These are phyloP conservation scores for Ceratocystis smalleyi DNA, from an alignment of 2,329 filamentous ascomycete species.

Conservation along the genomic window DNA sequence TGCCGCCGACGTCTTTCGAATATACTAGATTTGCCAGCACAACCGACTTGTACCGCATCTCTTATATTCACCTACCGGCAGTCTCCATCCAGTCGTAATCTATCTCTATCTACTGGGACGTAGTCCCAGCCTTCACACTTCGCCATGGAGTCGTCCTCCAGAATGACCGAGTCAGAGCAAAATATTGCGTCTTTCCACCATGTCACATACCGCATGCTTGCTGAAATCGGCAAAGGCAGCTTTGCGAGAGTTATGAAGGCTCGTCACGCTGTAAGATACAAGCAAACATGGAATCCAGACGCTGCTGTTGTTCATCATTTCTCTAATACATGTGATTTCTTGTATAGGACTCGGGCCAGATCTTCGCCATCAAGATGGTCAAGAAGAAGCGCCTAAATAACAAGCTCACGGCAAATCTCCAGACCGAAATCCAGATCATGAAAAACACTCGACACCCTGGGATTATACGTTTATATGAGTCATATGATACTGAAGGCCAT, in stretches of 20 bases:
- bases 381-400: constrained; percentile 79
- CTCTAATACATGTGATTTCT: not conserved
- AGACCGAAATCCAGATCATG: constrained; percentile 88
- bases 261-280: constrained; percentile 11
- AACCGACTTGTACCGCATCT: constrained; percentile 6
- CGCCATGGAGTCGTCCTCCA: constrained; percentile 13
- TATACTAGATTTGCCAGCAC: constrained; percentile 27
- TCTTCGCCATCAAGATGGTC: constrained; percentile 81
- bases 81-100: not conserved
- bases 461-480: constrained; percentile 91
- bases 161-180: constrained; percentile 16
- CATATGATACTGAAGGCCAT: constrained; percentile 68
- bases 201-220: constrained; percentile 12
- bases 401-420: constrained; percentile 92
- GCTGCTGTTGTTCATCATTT: not conserved
- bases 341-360: constrained; percentile 4
- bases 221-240: constrained; percentile 15
- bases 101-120: not conserved
- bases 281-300: not conserved
- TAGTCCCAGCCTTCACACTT: constrained; percentile 6
- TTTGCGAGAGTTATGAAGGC: constrained; percentile 17
- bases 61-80: not conserved
- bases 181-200: constrained; percentile 13
- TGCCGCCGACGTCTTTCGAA: constrained; percentile 25
- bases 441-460: constrained; percentile 89